Percentiles rank a stretch among this genome's conserved stretches.
Evolutionary conservation across 2,329 filamentous ascomycete genomes (phyloP).

Genomic region (Arthrobotrys pseudoclavata): DNA sequence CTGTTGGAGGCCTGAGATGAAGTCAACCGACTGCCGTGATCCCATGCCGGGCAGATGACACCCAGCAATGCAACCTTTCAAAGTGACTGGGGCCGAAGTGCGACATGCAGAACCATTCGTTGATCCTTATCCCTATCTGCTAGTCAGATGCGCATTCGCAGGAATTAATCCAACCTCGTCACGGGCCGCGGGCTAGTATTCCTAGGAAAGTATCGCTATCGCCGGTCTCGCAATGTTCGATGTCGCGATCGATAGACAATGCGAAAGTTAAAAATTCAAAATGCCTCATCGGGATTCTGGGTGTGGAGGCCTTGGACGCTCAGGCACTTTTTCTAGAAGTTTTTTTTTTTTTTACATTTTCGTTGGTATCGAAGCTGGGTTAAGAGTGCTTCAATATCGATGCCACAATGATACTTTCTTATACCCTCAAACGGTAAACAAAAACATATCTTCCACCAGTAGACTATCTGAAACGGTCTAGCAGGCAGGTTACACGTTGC

Average conservation of each 20-base stretch:
- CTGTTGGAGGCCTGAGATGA: background rate
- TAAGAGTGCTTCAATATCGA: background rate
- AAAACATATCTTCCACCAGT: constrained; percentile 17
- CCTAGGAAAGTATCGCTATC: background rate
- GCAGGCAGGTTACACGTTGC: background rate
- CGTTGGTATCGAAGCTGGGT: background rate
- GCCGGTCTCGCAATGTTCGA: constrained; percentile 7
- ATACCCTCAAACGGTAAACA: background rate
- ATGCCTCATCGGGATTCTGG: constrained; percentile 7
- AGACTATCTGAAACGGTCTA: background rate
- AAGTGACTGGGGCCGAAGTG: constrained; percentile 24
- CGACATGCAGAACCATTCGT: constrained; percentile 39
- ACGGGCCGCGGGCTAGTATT: background rate
- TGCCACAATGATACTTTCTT: constrained; percentile 8
- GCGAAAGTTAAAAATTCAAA: background rate
- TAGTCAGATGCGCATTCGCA: constrained; percentile 13
- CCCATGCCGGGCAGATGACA: constrained; percentile 23
- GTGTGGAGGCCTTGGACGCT: constrained; percentile 21
- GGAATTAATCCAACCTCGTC: constrained; percentile 14
- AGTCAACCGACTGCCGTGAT: constrained; percentile 29
- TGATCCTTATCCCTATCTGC: constrained; percentile 9
- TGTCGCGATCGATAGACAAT: background rate
- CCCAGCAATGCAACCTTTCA: constrained; percentile 11
- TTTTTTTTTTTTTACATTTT: no score
- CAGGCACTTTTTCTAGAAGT: constrained; percentile 1